Base-by-base conservation (phyloP, 2,329 filamentous ascomycete species). In the Fusarium sp. region DNA sequence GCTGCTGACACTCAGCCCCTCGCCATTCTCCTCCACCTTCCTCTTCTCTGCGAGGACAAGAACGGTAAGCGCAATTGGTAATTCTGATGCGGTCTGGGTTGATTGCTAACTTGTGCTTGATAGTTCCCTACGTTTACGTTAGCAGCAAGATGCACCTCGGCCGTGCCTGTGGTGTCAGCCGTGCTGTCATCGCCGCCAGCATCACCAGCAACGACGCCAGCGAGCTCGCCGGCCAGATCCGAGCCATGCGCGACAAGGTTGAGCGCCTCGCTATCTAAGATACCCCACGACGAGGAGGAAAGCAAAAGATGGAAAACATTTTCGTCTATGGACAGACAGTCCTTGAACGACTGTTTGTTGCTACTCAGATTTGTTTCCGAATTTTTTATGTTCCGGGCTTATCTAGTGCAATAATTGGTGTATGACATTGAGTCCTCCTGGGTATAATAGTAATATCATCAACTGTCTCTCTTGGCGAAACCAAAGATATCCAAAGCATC, bases 121-220 rank as follows among this genome's bases (percentile, higher is more conserved):
- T 40, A 78, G 81, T 84, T 30, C 85, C 85, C 60, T 87, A 94
- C 84, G 88, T 94, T 79, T 93, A 90, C 80, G 89, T 94, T 49
- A 91, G 91, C 75, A 89, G 88, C 84, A 93, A 97, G 90, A 93
- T 94, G 79, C 93, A 94, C 61, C 91, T 97, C 54, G 95, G 95
- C 78, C 90, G 95, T 76, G 95, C 96, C 54, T 96, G 94, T 81
- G 96, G 96, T 88, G 96, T 98, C 71, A 92, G 89, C 80, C 90
- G 96, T 67, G 88, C 94, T 63, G 95, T 98, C 70, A 98, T 98
- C 79, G 92, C 94, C 44, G 92, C 91, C 71, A 92, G 89, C 80
- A 97, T 98, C 85, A 98, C 94, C 76, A 95, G 93, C 84, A 97
- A 97, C 88, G 94, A 97, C 85, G 93, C 92, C 43, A 93, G 90